Evolutionary conservation across 2,329 filamentous ascomycete species (phyloP), one percentile per base, ranked within the genome.

Genomic region (Fusarium dlaminii): DNA sequence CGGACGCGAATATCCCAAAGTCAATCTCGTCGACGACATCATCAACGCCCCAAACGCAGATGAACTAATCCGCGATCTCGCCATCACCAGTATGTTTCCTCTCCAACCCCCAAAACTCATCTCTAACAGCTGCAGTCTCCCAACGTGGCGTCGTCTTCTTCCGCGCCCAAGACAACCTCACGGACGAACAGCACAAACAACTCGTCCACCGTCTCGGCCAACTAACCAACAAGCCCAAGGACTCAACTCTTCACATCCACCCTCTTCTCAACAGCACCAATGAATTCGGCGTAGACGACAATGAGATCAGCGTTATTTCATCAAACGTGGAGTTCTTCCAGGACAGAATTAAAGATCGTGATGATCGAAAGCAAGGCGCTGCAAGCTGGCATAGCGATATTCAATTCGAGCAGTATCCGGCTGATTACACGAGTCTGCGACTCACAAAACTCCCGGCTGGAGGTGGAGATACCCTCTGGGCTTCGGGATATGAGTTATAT

Each of bases 141-240:
- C 86, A 88, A 70, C 85, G 90, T 20, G 90, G 90, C 4, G 90
- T 92, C 5, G 90, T 92, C 45, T 91, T 92, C 81, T 90, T 92
- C 79, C 87, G 90, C 20, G 84, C 86, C 15, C 90, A 92, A 69
- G 83, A 90, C 75, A 84, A 87, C 70, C 81, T 91, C 11, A 85
- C 84, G 73, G 87, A 91, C 73, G 87, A 88, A 0, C 83, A 90
- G 11, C 89, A 91, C 75, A 92, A 92, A 80, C 80, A 86, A 30
- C 82, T 93, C 1, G 87, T 89, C 39, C 84, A 90, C 18, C 85
- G 86, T 2, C 84, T 93, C 5, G 91, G 91, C 14, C 83, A 89
- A 75, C 83, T 92, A 15, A 85, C 87, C 2, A 90, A 90, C 46
- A 90, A 88, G 66, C 91, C 91, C 0, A 73, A 82, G 1, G 85